These are phyloP conservation scores for Physcia stellaris DNA, from an alignment of 495 filamentous ascomycete genomes.

Conservation along the genomic window DNA sequence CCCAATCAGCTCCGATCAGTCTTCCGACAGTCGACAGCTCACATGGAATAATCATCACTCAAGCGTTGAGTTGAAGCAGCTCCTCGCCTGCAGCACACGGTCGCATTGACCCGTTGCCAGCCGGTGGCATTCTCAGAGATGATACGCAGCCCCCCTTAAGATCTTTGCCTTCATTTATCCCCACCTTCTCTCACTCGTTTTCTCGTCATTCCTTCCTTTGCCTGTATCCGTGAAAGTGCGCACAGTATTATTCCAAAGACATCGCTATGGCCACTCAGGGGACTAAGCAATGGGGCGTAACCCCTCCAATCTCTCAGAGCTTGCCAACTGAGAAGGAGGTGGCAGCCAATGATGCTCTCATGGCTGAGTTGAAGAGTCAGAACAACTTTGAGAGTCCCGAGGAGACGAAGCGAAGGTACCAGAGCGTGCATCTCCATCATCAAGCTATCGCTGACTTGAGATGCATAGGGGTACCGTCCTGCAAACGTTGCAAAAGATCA, in stretches of 20 bases:
- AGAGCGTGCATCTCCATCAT: background rate
- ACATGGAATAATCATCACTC: too few relatives aligned
- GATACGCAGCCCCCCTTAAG: too few relatives aligned
- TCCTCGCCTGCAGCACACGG: too few relatives aligned
- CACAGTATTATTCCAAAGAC: background rate
- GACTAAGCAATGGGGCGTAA: conserved; percentile 60
- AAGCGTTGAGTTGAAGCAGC: too few relatives aligned
- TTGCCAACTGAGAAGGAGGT: conserved; percentile 65
- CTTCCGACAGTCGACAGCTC: too few relatives aligned
- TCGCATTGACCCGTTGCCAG: too few relatives aligned
- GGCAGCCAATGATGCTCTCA: conserved; percentile 58
- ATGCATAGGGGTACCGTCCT: conserved; percentile 39
- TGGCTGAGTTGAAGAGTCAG: conserved; percentile 69
- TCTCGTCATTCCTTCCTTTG: too few relatives aligned
- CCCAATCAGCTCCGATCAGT: too few relatives aligned
- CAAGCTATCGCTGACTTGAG: conserved; percentile 3
- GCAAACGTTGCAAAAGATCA: conserved; percentile 57
- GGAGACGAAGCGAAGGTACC: conserved; percentile 59
- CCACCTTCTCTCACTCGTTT: too few relatives aligned
- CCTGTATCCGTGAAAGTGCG: too few relatives aligned
- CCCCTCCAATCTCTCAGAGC: conserved; percentile 63
- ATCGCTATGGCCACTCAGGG: conserved; percentile 29
- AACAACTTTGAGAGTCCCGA: conserved; percentile 76
- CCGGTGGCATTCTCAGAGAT: too few relatives aligned
- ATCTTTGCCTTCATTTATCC: too few relatives aligned